Evolutionary conservation across 2,329 filamentous ascomycete species (phyloP).

Genomic region (Microsporum canis): DNA sequence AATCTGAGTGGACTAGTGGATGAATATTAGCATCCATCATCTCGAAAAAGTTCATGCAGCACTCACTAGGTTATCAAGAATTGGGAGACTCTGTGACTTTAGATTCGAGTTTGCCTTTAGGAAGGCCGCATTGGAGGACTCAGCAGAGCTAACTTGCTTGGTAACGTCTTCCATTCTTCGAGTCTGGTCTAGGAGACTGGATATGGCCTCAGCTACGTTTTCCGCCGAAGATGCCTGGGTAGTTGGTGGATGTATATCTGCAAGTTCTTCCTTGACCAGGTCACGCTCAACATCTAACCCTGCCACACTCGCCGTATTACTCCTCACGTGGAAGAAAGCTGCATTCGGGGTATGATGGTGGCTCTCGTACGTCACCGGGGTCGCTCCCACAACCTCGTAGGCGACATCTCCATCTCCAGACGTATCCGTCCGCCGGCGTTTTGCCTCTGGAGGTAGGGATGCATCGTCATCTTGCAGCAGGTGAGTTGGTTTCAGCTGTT

Average conservation of each 20-base stretch:
- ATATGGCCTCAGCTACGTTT: conserved; percentile 31
- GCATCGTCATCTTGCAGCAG: conserved; percentile 22
- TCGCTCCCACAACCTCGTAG: background rate
- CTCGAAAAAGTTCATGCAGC: background rate
- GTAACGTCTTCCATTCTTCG: conserved; percentile 32
- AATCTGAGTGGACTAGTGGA: conserved; percentile 45
- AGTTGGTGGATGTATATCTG: conserved; percentile 17
- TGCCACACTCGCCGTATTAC: background rate
- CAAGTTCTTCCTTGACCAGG: conserved; percentile 4
- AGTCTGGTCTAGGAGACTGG: conserved; percentile 34
- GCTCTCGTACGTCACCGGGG: too few relatives aligned
- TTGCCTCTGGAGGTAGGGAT: conserved; percentile 27
- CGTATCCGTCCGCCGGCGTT: conserved; percentile 31
- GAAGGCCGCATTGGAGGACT: conserved; percentile 21
- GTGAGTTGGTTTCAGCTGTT: conserved; percentile 21
- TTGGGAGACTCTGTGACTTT: conserved; percentile 49
- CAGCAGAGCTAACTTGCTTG: conserved; percentile 21
- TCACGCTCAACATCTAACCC: background rate
- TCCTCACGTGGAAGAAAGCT: background rate
- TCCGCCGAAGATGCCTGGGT: conserved; percentile 6
- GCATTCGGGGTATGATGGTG: background rate
- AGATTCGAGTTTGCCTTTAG: conserved; percentile 37
- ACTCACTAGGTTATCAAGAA: conserved; percentile 50
- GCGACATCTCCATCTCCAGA: conserved; percentile 19
- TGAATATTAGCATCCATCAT: conserved; percentile 6